Base-by-base conservation (phyloP, 1,139 yeast genomes). In the Kurtzmaniella quercitrusa region DNA sequence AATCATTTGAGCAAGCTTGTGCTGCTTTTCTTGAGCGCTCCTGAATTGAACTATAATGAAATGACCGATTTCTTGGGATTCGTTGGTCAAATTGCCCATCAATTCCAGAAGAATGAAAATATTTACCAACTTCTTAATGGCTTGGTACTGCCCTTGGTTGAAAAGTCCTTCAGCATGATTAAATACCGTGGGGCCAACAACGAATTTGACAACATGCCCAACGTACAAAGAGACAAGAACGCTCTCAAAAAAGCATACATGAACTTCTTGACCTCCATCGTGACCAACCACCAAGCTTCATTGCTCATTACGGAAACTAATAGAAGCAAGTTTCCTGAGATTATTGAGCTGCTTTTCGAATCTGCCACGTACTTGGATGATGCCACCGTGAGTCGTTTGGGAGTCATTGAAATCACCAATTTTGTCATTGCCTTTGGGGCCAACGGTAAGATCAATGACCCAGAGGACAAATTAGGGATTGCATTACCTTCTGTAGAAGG, bases 1-100 rank as follows among this genome's bases (percentile, higher is more conserved):
- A 69, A 70, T 27, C 86, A 81, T 57, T 73, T 88, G 59, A 83
- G 85, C 46, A 83, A 89, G 56, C 75, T 91, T 46, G 80, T 93
- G 46, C 78, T 87, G 2, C 70, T 85, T n/a, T 70, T 87, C 42
- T 73, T 94, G 59, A 78, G 82, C 7, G 77, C 86, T n/a, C 79
- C 77, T 40, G 76, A 80, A 55, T 64, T 85, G 51, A 80, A 77
- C 48, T 66, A 78, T 8, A 64, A 71, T 41, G 98, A 93, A 59
- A 66, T 91, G 58, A 75, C 79, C 39, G 96, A 89, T 57, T 90
- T 94, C 58, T 66, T 90, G 46, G 79, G 93, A 41, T 93, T 93
- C 59, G 68, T 93, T 52, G 94, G 96, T 7, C 98, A 93, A 63
- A 77, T 93, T 48, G 80, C 86, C 41, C 98, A 93, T 62, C 78